A percentile compares a stretch with the other conserved stretches of the same genome.
Conservation (phyloP, 2,329 filamentous ascomycete species). For the Eurotiales sp. region DNA sequence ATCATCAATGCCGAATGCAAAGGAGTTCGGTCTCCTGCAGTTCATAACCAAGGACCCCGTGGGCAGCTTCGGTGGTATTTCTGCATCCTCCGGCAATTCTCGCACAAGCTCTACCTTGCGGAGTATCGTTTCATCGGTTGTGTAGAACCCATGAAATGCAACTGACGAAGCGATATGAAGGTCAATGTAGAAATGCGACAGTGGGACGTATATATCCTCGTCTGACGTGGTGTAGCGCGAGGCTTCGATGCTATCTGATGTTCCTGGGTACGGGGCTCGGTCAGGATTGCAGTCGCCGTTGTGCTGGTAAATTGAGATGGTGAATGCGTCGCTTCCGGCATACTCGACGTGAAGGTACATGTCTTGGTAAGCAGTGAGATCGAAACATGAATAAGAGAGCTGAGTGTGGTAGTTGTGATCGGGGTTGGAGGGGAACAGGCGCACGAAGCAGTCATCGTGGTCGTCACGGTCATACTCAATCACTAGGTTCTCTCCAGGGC, state of each 20-base stretch:
- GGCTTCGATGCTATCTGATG: constrained; percentile 65
- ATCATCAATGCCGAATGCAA: constrained; percentile 71
- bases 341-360: constrained; percentile 64
- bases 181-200: constrained; percentile 63
- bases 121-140: constrained; percentile 47
- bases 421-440: constrained; percentile 56
- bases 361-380: constrained; percentile 52
- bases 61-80: constrained; percentile 57
- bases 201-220: constrained; percentile 61
- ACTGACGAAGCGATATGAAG: constrained; percentile 55
- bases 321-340: constrained; percentile 60
- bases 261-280: constrained; percentile 60
- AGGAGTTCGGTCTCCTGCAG: constrained; percentile 65
- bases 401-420: constrained; percentile 62
- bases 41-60: constrained; percentile 59
- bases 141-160: constrained; percentile 63
- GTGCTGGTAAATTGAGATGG: constrained; percentile 63
- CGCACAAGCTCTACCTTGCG: constrained; percentile 60
- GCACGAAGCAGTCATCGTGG: constrained; percentile 52
- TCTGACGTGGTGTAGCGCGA: constrained; percentile 52
- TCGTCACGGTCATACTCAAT: constrained; percentile 31
- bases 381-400: constrained; percentile 53
- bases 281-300: constrained; percentile 57
- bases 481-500: constrained; percentile 58
- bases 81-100: constrained; percentile 49